Conservation (phyloP, 495 filamentous ascomycete genomes). For the Podospora sp. region DNA sequence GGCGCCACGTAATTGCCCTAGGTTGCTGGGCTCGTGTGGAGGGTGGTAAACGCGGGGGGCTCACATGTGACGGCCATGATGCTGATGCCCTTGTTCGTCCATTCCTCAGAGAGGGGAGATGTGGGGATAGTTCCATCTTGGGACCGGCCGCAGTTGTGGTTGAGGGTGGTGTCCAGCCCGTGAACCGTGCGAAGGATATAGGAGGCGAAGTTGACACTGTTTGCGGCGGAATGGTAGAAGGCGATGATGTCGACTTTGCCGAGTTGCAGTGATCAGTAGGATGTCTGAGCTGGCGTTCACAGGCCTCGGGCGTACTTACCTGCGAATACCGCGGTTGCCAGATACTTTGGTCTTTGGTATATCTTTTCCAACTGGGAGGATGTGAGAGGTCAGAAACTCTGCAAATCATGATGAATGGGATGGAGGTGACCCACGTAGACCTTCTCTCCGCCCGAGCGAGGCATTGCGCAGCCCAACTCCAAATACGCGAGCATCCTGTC, state of each 20-base stretch:
- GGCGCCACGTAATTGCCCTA: no score
- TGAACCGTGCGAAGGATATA: conserved; percentile 1
- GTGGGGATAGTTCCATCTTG: not conserved
- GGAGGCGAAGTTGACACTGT: conserved; percentile 4
- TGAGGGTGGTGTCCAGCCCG: not conserved
- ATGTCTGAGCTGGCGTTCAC: not conserved
- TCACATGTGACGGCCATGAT: not conserved
- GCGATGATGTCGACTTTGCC: not conserved
- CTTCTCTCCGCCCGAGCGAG: not conserved
- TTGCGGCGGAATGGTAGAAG: not conserved
- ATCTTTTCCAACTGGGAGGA: not conserved
- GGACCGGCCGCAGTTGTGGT: conserved; percentile 1
- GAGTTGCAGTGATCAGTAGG: not conserved
- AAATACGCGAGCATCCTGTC: not conserved
- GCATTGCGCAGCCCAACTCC: not conserved
- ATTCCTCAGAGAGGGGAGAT: not conserved
- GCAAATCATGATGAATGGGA: not conserved
- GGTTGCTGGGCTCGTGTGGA: no score
- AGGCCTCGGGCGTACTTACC: not conserved
- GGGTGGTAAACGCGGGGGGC: not conserved
- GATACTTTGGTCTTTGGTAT: conserved; percentile 1
- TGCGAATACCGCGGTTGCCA: not conserved
- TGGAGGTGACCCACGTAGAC: not conserved
- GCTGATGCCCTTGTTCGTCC: conserved; percentile 3
- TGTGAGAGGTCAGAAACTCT: not conserved